Evolutionary conservation across 2,329 filamentous ascomycete species (phyloP).

Genomic region (Arthrinium puccinioides): DNA sequence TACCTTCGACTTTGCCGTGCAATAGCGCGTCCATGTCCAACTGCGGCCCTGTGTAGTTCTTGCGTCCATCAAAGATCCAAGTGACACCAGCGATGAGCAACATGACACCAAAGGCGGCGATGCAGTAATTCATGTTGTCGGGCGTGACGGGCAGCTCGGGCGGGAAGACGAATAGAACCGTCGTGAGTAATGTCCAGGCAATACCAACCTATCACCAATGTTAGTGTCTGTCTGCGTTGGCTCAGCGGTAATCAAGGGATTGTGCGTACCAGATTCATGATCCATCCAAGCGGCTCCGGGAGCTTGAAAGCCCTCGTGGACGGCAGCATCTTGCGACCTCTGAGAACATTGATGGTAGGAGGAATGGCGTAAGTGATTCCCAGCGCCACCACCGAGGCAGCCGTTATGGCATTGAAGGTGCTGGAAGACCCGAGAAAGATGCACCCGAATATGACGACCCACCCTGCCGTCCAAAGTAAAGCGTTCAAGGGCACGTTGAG

Average conservation of each 20-base stretch:
- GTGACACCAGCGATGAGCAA: slow-evolving; percentile 33
- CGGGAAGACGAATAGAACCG: slow-evolving; percentile 69
- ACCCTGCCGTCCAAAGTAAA: slow-evolving; percentile 49
- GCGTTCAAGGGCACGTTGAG: slow-evolving; percentile 62
- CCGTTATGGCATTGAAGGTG: slow-evolving; percentile 66
- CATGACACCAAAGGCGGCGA: slow-evolving; percentile 41
- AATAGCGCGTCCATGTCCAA: slow-evolving; percentile 18
- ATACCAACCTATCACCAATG: slow-evolving; percentile 41
- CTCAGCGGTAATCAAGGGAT: not conserved
- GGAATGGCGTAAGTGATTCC: slow-evolving; percentile 70
- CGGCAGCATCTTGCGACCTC: slow-evolving; percentile 59
- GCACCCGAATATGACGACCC: slow-evolving; percentile 61
- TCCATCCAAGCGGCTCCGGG: slow-evolving; percentile 48
- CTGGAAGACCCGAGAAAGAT: slow-evolving; percentile 62
- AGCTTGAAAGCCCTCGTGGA: slow-evolving; percentile 49
- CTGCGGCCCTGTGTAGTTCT: slow-evolving; percentile 34
- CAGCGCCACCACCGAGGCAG: slow-evolving; percentile 64
- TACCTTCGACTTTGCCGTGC: slow-evolving; percentile 13
- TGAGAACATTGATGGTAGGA: slow-evolving; percentile 59
- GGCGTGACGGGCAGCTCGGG: slow-evolving; percentile 56
- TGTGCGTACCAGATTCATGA: slow-evolving; percentile 42
- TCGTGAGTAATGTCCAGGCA: slow-evolving; percentile 61
- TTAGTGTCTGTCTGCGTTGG: slow-evolving; percentile 40
- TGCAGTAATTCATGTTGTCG: slow-evolving; percentile 59
- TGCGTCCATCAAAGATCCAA: slow-evolving; percentile 42